Evolutionary conservation across 352 stramenopile species (phyloP), one percentile per base, ranked within the genome.

Genomic region (Thraustochytrium sp.): DNA sequence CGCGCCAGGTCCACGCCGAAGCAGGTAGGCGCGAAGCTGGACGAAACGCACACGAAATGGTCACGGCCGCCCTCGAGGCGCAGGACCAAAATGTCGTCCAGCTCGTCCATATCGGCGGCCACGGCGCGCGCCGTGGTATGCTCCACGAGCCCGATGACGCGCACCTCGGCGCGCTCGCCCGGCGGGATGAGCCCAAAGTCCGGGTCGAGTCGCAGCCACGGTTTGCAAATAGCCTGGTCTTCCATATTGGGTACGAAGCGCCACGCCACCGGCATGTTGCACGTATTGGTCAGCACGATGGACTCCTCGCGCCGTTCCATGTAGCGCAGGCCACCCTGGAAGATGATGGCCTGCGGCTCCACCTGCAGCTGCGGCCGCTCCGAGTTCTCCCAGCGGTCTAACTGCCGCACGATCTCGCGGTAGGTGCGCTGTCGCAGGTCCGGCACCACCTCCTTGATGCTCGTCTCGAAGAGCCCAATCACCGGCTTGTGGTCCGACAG

Each of bases 401-500:
- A 85, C 74, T 97, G 87, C 85, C 93, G 91, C 88, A 98, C 94
- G 16, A 99, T 96, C 46, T 98, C 92, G 9, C 91, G 89, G 40
- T 95, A 94, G 9, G 98, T 93, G 23, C 92, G 89, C 64, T 92
- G 90, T 72, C 96, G 96, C 87, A 95, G 95, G 3, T 85, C 87
- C 37, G 93, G 87, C 21, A 98, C 92, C 74, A 98, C 91, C 86
- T 98, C 91, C 82, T 97, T 97, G 59, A 96, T 88, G 26, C 96
- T 92, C 0, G 97, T 85, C 23, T 95, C 88, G 62, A 99, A 96
- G 23, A 91, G 91, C 0, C 92, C 95, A 75, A 94, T 92, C 0
- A 99, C 96, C 18, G 97, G 96, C 86, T 99, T 99, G 89, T 99
- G 97, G 87, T 99, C 97, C 0, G 95, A 99, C 75, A 97, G 84